These are phyloP conservation scores for Talaromyces sp. DNA, from an alignment of 2,329 filamentous ascomycete species.

Conservation along the genomic window DNA sequence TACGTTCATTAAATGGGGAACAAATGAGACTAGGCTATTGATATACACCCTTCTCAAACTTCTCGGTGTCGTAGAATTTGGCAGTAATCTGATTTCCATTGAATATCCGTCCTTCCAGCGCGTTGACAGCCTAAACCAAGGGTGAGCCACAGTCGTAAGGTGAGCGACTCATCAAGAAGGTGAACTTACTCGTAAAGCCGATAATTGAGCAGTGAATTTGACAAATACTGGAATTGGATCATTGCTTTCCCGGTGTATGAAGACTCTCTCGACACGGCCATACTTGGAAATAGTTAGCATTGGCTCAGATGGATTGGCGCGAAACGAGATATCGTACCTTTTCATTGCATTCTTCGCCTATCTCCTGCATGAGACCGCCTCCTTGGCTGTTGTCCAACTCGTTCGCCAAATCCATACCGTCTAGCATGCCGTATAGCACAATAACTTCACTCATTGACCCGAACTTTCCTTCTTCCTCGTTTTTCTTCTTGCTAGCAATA, in stretches of 20 bases:
- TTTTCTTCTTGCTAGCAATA: slow-evolving; percentile 67
- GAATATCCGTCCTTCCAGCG: slow-evolving; percentile 81
- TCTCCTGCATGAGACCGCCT: slow-evolving; percentile 77
- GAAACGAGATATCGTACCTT: slow-evolving; percentile 51
- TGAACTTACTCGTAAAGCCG: slow-evolving; percentile 70
- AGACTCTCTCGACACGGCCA: slow-evolving; percentile 75
- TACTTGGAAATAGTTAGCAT: slow-evolving; percentile 54
- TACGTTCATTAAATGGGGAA: neutral
- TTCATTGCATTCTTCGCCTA: slow-evolving; percentile 86
- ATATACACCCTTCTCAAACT: slow-evolving; percentile 69
- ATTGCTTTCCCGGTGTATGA: slow-evolving; percentile 62
- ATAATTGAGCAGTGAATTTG: slow-evolving; percentile 82
- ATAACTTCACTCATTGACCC: slow-evolving; percentile 78
- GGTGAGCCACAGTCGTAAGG: slow-evolving; percentile 15
- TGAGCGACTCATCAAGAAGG: slow-evolving; percentile 11
- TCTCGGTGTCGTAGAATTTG: slow-evolving; percentile 75
- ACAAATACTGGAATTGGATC: slow-evolving; percentile 72
- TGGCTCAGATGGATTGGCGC: neutral
- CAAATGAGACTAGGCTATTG: slow-evolving; percentile 23
- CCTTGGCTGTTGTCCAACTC: slow-evolving; percentile 66
- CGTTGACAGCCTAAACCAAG: slow-evolving; percentile 72
- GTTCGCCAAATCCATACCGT: slow-evolving; percentile 74
- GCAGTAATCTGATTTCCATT: slow-evolving; percentile 82
- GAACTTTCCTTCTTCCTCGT: slow-evolving; percentile 55
- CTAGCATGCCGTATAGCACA: slow-evolving; percentile 78